Conservation (phyloP, 495 filamentous ascomycete species). For the Trichocladium uniseriatum region DNA sequence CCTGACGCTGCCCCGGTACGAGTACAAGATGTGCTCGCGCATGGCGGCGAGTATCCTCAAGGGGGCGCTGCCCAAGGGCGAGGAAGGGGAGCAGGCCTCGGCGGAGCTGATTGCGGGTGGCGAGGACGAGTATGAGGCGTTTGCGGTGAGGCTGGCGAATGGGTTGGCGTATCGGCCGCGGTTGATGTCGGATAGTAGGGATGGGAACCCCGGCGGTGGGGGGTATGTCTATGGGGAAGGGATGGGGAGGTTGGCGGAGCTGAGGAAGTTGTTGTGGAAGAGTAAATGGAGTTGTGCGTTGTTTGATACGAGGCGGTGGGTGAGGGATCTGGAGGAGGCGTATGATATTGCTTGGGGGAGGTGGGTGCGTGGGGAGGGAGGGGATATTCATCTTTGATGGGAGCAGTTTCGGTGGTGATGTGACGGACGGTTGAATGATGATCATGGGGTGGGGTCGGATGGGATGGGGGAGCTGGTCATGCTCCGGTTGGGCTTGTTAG, state of each 20-base stretch:
- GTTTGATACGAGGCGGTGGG: slow-evolving; percentile 91
- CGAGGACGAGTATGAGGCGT: slow-evolving; percentile 72
- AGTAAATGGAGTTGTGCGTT: slow-evolving; percentile 73
- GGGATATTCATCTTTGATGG: slow-evolving; percentile 66
- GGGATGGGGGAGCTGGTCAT: not conserved
- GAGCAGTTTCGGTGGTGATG: not conserved
- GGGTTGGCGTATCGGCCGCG: slow-evolving; percentile 49
- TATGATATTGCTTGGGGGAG: slow-evolving; percentile 80
- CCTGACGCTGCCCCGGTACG: slow-evolving; percentile 85
- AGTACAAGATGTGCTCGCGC: slow-evolving; percentile 97
- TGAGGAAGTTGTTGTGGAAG: slow-evolving; percentile 72
- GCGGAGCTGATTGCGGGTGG: slow-evolving; percentile 68
- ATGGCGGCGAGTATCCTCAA: slow-evolving; percentile 93
- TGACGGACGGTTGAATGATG: not conserved
- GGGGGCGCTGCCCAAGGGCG: slow-evolving; percentile 69
- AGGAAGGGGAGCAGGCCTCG: slow-evolving; percentile 57
- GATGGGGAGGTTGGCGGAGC: slow-evolving; percentile 57
- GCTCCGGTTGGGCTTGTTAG: too few relatives aligned
- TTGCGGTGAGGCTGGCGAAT: slow-evolving; percentile 63
- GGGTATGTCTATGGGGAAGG: slow-evolving; percentile 41
- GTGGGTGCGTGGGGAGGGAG: slow-evolving; percentile 80
- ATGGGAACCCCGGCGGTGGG: not conserved
- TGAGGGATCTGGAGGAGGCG: slow-evolving; percentile 78
- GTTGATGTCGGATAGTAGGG: too few relatives aligned
- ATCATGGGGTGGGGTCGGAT: not conserved